phyloP scores from a whole-genome alignment of 148 eudicot species.

The Pharnaceum exiguum region DNA sequence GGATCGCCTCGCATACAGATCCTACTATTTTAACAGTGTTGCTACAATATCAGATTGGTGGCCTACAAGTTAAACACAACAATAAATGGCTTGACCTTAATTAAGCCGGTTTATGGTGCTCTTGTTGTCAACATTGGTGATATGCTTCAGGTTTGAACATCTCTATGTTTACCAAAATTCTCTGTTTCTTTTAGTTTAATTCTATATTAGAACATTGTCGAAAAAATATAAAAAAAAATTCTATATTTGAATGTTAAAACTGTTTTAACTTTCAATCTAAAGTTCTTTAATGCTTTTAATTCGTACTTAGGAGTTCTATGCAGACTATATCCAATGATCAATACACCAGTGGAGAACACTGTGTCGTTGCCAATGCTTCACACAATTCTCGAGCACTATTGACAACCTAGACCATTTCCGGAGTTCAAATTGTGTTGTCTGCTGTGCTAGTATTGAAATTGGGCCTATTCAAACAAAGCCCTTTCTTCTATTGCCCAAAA shows the following conservation, averaged over 20 bases:
- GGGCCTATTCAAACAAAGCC: too few relatives aligned
- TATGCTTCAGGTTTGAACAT: slow-evolving; percentile 24
- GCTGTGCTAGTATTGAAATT: too few relatives aligned
- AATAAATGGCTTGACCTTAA: slow-evolving; percentile 34
- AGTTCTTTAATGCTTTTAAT: too few relatives aligned
- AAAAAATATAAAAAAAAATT: too few relatives aligned
- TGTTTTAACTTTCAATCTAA: too few relatives aligned
- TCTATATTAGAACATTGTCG: background rate
- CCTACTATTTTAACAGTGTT: slow-evolving; percentile 25
- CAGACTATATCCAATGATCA: slow-evolving; percentile 59
- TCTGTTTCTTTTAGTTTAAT: background rate
- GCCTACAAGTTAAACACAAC: slow-evolving; percentile 31
- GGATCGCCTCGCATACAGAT: slow-evolving; percentile 31
- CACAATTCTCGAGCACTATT: slow-evolving; percentile 32
- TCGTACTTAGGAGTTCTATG: too few relatives aligned
- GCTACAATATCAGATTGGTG: slow-evolving; percentile 29
- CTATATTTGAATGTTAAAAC: too few relatives aligned
- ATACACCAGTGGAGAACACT: slow-evolving; percentile 63
- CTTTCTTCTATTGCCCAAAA: too few relatives aligned
- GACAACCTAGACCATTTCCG: too few relatives aligned
- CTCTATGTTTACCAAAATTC: background rate
- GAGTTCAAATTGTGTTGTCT: too few relatives aligned
- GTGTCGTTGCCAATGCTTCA: slow-evolving; percentile 48
- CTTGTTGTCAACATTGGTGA: slow-evolving; percentile 34
- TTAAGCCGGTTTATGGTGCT: slow-evolving; percentile 28